A percentile compares a stretch with the other conserved stretches of the same genome.
Conservation (phyloP, 2,329 filamentous ascomycete species). For the Venturiaceae sp. region DNA sequence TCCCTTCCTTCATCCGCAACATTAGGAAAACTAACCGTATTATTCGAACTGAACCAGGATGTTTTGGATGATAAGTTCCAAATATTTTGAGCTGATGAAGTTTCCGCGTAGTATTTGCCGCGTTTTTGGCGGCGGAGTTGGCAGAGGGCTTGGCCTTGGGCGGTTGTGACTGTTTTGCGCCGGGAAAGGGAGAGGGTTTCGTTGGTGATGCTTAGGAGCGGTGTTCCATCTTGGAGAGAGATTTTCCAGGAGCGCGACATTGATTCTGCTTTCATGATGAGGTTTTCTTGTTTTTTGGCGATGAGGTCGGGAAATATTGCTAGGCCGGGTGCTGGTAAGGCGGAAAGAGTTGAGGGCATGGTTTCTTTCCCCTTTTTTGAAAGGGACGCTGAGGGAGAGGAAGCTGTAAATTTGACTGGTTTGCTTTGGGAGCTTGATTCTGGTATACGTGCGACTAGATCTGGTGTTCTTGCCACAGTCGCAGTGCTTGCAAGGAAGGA, state of each 20-base stretch:
- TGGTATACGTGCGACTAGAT: no score
- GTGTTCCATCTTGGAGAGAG: background rate
- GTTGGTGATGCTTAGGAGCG: background rate
- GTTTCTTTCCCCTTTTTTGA: no score
- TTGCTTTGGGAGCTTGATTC: background rate
- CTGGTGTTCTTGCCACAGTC: no score
- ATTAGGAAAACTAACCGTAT: background rate
- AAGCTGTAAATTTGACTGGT: background rate
- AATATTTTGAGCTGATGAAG: background rate
- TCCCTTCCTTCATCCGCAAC: background rate
- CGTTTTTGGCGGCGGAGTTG: background rate
- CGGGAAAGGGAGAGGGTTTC: background rate
- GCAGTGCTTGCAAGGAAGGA: no score
- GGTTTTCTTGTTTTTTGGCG: background rate
- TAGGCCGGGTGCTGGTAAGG: background rate
- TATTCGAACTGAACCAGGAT: background rate
- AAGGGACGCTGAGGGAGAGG: constrained; percentile 15
- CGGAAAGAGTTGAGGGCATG: background rate
- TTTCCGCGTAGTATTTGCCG: background rate
- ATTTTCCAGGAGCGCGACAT: background rate
- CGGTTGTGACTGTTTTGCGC: background rate
- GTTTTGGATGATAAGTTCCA: background rate
- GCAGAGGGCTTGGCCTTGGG: background rate
- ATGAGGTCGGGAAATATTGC: background rate
- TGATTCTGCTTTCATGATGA: background rate